Percentiles rank a stretch among this genome's conserved stretches.
These are phyloP conservation scores for Ustilago sp. DNA, from an alignment of 1,284 basidiomycete genomes.

Conservation along the genomic window DNA sequence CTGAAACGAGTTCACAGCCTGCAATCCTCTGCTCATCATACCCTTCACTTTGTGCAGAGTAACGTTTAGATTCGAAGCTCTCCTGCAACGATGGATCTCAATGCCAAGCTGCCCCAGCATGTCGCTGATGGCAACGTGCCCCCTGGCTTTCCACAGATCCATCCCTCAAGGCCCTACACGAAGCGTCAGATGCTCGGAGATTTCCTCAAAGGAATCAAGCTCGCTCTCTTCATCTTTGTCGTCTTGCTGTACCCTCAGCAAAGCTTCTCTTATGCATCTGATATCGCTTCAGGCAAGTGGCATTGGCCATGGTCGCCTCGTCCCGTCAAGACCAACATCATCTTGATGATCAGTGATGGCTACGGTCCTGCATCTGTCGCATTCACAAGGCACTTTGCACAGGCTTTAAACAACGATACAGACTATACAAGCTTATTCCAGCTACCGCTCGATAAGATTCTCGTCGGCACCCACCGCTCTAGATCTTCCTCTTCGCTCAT, in stretches of 20 bases:
- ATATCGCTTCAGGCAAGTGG: conserved; percentile 22
- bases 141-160: neutral
- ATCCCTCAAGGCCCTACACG: neutral
- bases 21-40: neutral
- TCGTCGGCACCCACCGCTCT: conserved; percentile 68
- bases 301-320: conserved; percentile 42
- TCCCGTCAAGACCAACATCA: conserved; percentile 64
- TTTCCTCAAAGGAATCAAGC: conserved; percentile 14
- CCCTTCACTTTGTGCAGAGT: neutral
- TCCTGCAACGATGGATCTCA: conserved; percentile 14
- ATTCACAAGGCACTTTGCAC: conserved; percentile 65
- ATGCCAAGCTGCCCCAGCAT: conserved; percentile 25
- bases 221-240: conserved; percentile 12
- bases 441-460: conserved; percentile 67
- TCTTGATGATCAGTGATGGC: conserved; percentile 70
- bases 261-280: conserved; percentile 17
- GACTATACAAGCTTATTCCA: conserved; percentile 29
- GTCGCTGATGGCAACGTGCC: conserved; percentile 4
- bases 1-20: neutral
- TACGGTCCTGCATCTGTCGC: conserved; percentile 69
- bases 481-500: conserved; percentile 67
- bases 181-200: conserved; percentile 2
- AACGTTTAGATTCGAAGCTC: neutral
- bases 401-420: conserved; percentile 57
- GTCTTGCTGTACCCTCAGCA: neutral